Evolutionary conservation across 768 basidiomycete species (phyloP).

Genomic region (Mycena sanguinolenta): DNA sequence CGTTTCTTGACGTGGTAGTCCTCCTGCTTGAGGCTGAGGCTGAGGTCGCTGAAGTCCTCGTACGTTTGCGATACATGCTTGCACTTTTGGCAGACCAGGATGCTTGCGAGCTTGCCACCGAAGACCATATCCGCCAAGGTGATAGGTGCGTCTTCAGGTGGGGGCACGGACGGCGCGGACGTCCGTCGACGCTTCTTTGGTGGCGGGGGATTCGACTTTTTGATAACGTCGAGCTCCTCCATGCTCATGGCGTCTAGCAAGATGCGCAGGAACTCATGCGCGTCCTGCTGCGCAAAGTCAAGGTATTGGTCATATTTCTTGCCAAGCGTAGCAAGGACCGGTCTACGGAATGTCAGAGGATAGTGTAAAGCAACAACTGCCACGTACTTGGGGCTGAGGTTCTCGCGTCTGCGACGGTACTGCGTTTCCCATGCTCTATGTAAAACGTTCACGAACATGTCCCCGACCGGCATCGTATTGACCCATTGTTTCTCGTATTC

Average conservation of each 20-base stretch:
- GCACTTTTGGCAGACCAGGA: conserved; percentile 95
- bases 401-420: conserved; percentile 61
- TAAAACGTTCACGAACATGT: conserved; percentile 74
- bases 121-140: conserved; percentile 94
- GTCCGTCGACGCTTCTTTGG: conserved; percentile 57
- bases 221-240: conserved; percentile 95
- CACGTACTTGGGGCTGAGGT: conserved; percentile 77
- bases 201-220: conserved; percentile 71
- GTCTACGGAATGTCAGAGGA: conserved; percentile 52
- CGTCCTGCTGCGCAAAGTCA: conserved; percentile 96
- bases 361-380: not conserved
- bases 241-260: conserved; percentile 93
- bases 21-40: conserved; percentile 88
- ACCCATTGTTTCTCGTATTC: conserved; percentile 65
- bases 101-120: conserved; percentile 88
- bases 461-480: conserved; percentile 77
- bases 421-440: conserved; percentile 76
- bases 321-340: conserved; percentile 76
- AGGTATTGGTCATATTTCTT: conserved; percentile 94
- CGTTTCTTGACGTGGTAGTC: conserved; percentile 83
- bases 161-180: conserved; percentile 36
- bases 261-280: conserved; percentile 93
- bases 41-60: conserved; percentile 96
- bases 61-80: conserved; percentile 93
- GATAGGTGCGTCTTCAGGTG: conserved; percentile 61